Percentiles rank a stretch among this genome's conserved stretches.
Conservation (phyloP, 164 flowering plant genomes). For the Magnolia changhungtana region DNA sequence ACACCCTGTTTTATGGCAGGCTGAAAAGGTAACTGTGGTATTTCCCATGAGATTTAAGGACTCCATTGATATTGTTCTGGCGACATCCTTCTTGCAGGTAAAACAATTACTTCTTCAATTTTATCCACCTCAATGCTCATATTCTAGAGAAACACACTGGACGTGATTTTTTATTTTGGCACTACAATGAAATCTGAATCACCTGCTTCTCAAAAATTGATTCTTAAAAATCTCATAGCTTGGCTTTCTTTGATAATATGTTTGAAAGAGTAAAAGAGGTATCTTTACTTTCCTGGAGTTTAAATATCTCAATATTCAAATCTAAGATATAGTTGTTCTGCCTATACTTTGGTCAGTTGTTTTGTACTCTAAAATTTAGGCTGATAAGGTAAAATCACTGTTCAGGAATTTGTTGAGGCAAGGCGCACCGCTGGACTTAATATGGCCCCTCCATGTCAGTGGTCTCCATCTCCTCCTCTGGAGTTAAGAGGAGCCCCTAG, state of each 20-base stretch:
- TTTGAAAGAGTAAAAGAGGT: too few relatives aligned
- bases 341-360: neutral
- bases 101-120: neutral
- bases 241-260: too few relatives aligned
- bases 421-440: conserved; percentile 79
- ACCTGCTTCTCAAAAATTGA: too few relatives aligned
- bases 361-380: neutral
- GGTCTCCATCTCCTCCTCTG: conserved; percentile 81
- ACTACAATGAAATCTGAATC: too few relatives aligned
- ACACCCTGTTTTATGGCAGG: conserved; percentile 41
- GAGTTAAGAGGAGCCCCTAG: conserved; percentile 64
- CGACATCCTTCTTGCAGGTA: conserved; percentile 96
- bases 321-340: neutral
- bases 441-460: conserved; percentile 80
- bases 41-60: conserved; percentile 96
- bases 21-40: conserved; percentile 78
- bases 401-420: conserved; percentile 93
- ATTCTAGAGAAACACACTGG: neutral
- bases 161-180: neutral
- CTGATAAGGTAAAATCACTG: neutral
- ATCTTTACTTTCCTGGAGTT: too few relatives aligned
- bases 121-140: neutral
- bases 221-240: too few relatives aligned
- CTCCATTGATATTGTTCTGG: conserved; percentile 73
- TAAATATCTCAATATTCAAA: too few relatives aligned